phyloP scores from a whole-genome alignment of 2,329 filamentous ascomycete species.

The Polytolypa hystricis region DNA sequence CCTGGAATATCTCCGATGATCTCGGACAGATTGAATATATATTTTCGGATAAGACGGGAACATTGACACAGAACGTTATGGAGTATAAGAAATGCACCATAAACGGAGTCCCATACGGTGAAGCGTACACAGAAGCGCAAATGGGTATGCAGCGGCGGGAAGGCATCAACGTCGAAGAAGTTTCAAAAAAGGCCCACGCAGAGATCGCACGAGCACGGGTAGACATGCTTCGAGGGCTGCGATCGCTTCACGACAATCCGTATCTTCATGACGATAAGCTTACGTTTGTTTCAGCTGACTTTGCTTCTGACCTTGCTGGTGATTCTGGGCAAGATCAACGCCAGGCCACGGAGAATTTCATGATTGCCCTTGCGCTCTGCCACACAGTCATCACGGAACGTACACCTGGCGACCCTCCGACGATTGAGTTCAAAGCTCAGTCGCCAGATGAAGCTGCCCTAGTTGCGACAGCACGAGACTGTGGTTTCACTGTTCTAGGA shows the following conservation, averaged over 20 bases:
- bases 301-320: constrained; percentile 70
- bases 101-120: constrained; percentile 91
- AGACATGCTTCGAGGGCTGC: constrained; percentile 59
- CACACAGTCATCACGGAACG: constrained; percentile 92
- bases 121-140: constrained; percentile 95
- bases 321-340: constrained; percentile 66
- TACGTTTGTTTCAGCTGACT: constrained; percentile 87
- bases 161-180: constrained; percentile 75
- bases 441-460: constrained; percentile 93
- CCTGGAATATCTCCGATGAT: constrained; percentile 98
- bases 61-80: constrained; percentile 87
- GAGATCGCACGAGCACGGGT: constrained; percentile 71
- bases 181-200: constrained; percentile 57
- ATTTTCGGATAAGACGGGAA: constrained; percentile 91
- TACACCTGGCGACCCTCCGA: constrained; percentile 77
- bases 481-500: constrained; percentile 86
- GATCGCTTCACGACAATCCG: constrained; percentile 74
- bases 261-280: constrained; percentile 82
- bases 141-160: constrained; percentile 89
- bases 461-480: constrained; percentile 86
- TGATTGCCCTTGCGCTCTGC: constrained; percentile 89
- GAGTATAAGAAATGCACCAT: constrained; percentile 98
- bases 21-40: constrained; percentile 98
- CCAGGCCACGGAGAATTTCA: constrained; percentile 73
- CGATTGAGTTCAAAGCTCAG: constrained; percentile 91